Base-by-base conservation (phyloP, 305 asterid genomes). In the Plantago coronopus region DNA sequence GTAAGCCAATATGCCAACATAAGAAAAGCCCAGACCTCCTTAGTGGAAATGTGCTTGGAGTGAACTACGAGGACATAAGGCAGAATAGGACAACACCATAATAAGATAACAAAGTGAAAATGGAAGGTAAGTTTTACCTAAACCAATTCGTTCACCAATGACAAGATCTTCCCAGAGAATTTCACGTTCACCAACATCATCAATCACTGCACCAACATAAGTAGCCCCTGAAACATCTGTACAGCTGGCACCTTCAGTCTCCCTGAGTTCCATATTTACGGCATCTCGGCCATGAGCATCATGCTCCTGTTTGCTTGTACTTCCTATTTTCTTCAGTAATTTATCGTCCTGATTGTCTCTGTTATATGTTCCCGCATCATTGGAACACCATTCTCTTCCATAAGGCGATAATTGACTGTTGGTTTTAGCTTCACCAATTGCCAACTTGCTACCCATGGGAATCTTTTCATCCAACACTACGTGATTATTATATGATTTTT, bases 101-200 rank as follows among this genome's bases (percentile, higher is more conserved):
- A 68, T 50, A 23, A 29, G 22, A 47, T 17, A 22, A 27, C 20
- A 61, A 7, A 5, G 34, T 56, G 37, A 56, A 45, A 54, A 59
- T 27, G 55, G 64, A 58, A 64, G 54, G 61, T 20, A 53, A 38
- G 50, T 64, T 62, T 81, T 88, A 94, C 99, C 99, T 79, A 94
- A 84, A 62, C 99, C 99, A 73, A 94, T 94, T 74, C 99, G 82
- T 77, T 90, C 99, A 68, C 96, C 97, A 57, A 94, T 81, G 50
- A 74, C 96, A 72, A 94, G 96, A 78, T 88, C 94, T 78, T 94
- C 97, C 99, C 99, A 94, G 59, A 86, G 91, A 69, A 94, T 94
- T 79, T 94, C 99, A 73, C 96, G 91, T 14, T 93, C 91, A 77
- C 87, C 87, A 73, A 94, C 99, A 72, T 87, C 99, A 79, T 90